Evolutionary conservation across 116 monocot species (phyloP), one percentile per base, ranked within the genome.

Genomic region (Papilionanthe hybrid): DNA sequence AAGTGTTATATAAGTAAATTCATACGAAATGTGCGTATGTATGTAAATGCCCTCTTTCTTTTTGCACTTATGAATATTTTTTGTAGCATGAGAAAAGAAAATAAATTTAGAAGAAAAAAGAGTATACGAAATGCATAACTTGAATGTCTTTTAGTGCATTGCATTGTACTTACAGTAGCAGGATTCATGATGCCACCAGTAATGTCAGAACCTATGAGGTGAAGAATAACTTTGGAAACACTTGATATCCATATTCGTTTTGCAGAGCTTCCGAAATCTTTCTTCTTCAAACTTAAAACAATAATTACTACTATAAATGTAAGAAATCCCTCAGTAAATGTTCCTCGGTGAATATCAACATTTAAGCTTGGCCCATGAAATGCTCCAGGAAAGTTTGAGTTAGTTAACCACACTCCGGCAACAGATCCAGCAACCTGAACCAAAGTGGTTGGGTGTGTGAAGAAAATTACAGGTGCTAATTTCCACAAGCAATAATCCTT

Each of bases 151-250:
- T 30, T 69, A 76, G 42, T 28, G 76, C 27, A 43, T 45, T 42
- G 76, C 27, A 28, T 45, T 17, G 12, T 30, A 72, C 84, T 80
- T 77, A 84, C 84, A 80, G 84, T 73, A 57, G 84, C 84, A 58
- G 84, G 84, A 56, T 84, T 84, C 80, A 84, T 80, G 69, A 84
- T 80, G 29, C 84, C 84, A 77, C 84, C 84, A 56, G 84, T 84
- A n/a, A 80, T 32, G 42, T 84, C 84, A 55, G 84, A 80, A 41
- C 80, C 76, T 1, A 84, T 13, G 17, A 84, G 67, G 60, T 84
- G 84, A 77, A 79, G 76, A 23, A 84, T 72, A 6, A 84, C 84
- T 66, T 84, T 84, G 28, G 76, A 79, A 56, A 77, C 55, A 75
- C 84, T 84, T 78, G 80, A 80, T 80, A 84, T 76, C 84, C 84